Conservation (phyloP, 169 alveolate genomes). For the Plasmodium gallinaceum region DNA sequence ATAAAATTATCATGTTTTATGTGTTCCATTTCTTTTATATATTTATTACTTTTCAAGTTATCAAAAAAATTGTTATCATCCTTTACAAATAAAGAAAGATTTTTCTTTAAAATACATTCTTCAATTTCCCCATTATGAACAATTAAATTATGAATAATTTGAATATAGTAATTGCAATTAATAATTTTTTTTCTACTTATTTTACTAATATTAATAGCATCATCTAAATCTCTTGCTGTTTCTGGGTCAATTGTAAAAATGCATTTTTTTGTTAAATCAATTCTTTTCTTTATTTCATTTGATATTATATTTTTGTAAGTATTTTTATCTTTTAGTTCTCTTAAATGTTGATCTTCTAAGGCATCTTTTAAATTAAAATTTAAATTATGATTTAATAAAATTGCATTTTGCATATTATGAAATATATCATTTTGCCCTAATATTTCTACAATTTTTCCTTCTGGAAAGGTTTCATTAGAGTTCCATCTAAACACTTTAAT, state of each 20-base stretch:
- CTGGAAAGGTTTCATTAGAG: slow-evolving; percentile 29
- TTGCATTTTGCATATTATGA: slow-evolving; percentile 76
- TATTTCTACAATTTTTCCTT: slow-evolving; percentile 66
- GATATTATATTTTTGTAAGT: slow-evolving; percentile 26
- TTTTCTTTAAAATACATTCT: slow-evolving; percentile 52
- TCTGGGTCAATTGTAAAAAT: slow-evolving; percentile 85
- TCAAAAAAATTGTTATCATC: slow-evolving; percentile 34
- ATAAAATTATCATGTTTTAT: slow-evolving; percentile 34
- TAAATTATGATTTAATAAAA: slow-evolving; percentile 42
- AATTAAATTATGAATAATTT: slow-evolving; percentile 54
- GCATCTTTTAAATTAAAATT: slow-evolving; percentile 63
- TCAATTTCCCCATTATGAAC: slow-evolving; percentile 73
- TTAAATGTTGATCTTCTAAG: slow-evolving; percentile 54
- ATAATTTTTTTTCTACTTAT: slow-evolving; percentile 39
- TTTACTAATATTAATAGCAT: slow-evolving; percentile 79
- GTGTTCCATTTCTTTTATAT: slow-evolving; percentile 35
- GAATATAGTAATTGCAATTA: slow-evolving; percentile 38
- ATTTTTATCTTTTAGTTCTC: slow-evolving; percentile 27
- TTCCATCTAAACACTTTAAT: slow-evolving; percentile 60
- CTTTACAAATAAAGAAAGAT: slow-evolving; percentile 47
- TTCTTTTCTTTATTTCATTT: slow-evolving; percentile 49
- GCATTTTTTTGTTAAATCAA: slow-evolving; percentile 61
- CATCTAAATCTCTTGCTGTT: slow-evolving; percentile 87
- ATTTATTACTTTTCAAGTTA: slow-evolving; percentile 16
- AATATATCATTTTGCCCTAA: slow-evolving; percentile 63